phyloP scores from a whole-genome alignment of 345 rosid species.

The Angophora floribunda region DNA sequence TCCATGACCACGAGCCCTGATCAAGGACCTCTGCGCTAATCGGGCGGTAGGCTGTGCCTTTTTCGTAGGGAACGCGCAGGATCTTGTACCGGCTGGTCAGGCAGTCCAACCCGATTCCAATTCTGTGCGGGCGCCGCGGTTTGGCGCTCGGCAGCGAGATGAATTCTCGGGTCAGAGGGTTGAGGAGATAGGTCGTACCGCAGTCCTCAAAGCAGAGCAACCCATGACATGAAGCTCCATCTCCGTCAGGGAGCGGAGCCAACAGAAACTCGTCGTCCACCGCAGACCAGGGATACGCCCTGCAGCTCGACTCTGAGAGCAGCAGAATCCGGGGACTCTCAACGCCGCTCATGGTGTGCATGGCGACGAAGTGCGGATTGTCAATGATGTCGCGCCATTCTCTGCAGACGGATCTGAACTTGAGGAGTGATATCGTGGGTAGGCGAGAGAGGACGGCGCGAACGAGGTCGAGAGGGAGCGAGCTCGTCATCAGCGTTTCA shows the following conservation, averaged over 20 bases:
- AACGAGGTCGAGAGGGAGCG: background rate
- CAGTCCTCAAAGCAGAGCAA: background rate
- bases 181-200: background rate
- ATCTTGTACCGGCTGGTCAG: background rate
- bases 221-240: background rate
- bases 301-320: background rate
- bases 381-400: background rate
- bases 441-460: background rate
- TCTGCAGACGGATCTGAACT: background rate
- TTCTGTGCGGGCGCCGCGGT: too few species aligned
- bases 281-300: background rate
- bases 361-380: background rate
- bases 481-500: background rate
- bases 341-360: background rate
- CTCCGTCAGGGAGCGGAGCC: fast-evolving
- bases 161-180: background rate
- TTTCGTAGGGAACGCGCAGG: background rate
- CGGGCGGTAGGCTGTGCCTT: too few species aligned
- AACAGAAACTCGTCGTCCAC: background rate
- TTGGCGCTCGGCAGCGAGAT: background rate
- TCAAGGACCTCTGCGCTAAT: background rate
- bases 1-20: background rate
- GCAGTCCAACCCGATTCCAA: background rate
- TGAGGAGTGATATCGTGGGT: background rate
- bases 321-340: background rate